These are phyloP conservation scores for Fusarium papillatum DNA, from an alignment of 2,329 filamentous ascomycete species.

Conservation along the genomic window DNA sequence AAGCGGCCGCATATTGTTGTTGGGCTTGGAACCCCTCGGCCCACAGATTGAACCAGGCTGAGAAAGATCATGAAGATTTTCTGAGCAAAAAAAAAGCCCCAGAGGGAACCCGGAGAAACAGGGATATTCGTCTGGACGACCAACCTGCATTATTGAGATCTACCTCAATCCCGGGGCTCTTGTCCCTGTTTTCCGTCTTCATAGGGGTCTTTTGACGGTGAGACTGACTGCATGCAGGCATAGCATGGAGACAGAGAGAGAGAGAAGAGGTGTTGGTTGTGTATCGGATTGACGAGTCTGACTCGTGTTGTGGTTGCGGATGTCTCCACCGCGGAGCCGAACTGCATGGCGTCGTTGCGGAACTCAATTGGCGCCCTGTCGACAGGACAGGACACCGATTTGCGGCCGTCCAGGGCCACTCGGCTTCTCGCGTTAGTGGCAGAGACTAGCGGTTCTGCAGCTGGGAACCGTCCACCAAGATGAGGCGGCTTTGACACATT, in stretches of 20 bases:
- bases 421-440: not conserved
- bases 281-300: conserved; percentile 12
- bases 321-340: conserved; percentile 36
- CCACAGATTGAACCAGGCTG: not conserved
- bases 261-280: not conserved
- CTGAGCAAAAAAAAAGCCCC: not conserved
- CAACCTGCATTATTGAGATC: not conserved
- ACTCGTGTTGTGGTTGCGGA: conserved; percentile 17
- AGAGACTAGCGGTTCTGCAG: not conserved
- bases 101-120: not conserved
- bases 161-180: conserved; percentile 2
- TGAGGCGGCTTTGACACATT: not conserved
- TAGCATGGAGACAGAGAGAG: no score
- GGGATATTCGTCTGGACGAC: not conserved
- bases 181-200: not conserved
- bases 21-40: not conserved
- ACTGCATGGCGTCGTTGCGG: conserved; percentile 10
- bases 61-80: not conserved
- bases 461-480: not conserved
- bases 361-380: conserved; percentile 7
- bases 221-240: not conserved
- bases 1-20: not conserved
- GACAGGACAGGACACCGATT: not conserved
- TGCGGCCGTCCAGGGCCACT: not conserved
- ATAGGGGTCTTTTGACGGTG: not conserved